Evolutionary conservation across 192 early-diverging fungal genomes (phyloP).

Genomic region (Jimgerdemannia lactiflua): DNA sequence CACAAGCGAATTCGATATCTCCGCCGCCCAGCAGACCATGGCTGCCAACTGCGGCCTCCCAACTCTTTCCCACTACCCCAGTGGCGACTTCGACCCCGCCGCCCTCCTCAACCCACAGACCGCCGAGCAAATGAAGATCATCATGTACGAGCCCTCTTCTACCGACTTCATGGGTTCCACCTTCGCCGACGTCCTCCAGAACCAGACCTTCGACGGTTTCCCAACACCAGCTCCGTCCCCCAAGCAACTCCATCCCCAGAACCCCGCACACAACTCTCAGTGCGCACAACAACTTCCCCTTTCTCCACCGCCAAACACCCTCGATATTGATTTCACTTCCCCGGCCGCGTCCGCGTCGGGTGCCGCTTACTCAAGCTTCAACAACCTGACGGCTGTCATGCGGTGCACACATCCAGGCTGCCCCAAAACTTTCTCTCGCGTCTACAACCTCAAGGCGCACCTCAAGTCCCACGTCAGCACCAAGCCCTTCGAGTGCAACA

Average conservation of each 20-base stretch:
- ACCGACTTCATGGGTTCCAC: background rate
- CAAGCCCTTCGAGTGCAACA: constrained; percentile 55
- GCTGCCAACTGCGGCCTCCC: background rate
- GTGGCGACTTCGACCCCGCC: background rate
- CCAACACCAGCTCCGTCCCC: background rate
- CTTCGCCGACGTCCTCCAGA: background rate
- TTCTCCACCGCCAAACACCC: background rate
- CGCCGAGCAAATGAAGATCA: background rate
- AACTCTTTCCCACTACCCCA: background rate
- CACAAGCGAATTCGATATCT: background rate
- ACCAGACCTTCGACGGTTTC: background rate
- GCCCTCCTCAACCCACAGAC: background rate
- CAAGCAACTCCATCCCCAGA: background rate
- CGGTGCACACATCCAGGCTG: constrained; percentile 57
- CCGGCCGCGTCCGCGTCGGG: no score
- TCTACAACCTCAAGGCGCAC: constrained; percentile 69
- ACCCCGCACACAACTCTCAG: background rate
- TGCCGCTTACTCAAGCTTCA: background rate
- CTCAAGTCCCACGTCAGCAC: constrained; percentile 16
- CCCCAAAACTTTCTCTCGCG: constrained; percentile 56
- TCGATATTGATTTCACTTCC: background rate
- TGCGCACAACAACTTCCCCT: no score
- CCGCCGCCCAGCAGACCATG: background rate
- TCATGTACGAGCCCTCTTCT: background rate
- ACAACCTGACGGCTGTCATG: constrained; percentile 12